These are phyloP conservation scores for Scheffersomyces insectosa DNA, from an alignment of 1,139 yeast species.

Conservation along the genomic window DNA sequence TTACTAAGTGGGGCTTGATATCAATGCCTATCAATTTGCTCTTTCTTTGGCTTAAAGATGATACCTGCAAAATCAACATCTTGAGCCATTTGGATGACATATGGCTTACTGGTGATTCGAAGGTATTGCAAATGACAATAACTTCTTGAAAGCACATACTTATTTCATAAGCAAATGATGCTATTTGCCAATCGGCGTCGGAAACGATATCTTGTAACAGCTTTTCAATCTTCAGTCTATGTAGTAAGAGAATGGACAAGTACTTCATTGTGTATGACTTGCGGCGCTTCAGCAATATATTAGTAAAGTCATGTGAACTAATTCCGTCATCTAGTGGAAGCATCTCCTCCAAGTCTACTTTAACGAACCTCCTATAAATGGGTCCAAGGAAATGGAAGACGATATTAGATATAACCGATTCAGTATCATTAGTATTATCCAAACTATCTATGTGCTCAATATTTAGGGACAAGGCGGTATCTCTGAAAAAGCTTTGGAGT, in stretches of 20 bases:
- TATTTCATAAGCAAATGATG: slow-evolving; percentile 12
- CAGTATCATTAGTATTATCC: background rate
- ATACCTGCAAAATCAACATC: slow-evolving; percentile 18
- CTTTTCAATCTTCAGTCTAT: background rate
- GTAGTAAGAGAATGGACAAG: background rate
- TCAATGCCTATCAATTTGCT: slow-evolving; percentile 1
- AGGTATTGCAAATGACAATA: slow-evolving; percentile 7
- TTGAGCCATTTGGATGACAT: slow-evolving; percentile 24
- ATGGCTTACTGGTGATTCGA: slow-evolving; percentile 15
- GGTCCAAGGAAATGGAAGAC: slow-evolving; percentile 11
- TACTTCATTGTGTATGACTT: background rate
- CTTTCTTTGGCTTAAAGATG: slow-evolving; percentile 7
- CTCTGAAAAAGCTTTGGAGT: slow-evolving; percentile 11
- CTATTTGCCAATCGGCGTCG: slow-evolving; percentile 16
- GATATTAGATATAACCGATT: slow-evolving; percentile 3
- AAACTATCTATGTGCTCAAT: background rate
- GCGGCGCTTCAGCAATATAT: background rate
- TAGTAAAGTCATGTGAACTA: no score
- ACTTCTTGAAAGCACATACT: slow-evolving; percentile 14
- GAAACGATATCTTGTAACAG: slow-evolving; percentile 3
- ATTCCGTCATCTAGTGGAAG: slow-evolving; percentile 5
- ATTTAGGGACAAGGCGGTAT: slow-evolving; percentile 6
- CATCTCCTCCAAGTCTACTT: slow-evolving; percentile 4
- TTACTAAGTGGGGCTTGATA: slow-evolving; percentile 5
- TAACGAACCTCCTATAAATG: slow-evolving; percentile 7